Base-by-base conservation (phyloP, 768 basidiomycete genomes). In the Flagelloscypha sp. region DNA sequence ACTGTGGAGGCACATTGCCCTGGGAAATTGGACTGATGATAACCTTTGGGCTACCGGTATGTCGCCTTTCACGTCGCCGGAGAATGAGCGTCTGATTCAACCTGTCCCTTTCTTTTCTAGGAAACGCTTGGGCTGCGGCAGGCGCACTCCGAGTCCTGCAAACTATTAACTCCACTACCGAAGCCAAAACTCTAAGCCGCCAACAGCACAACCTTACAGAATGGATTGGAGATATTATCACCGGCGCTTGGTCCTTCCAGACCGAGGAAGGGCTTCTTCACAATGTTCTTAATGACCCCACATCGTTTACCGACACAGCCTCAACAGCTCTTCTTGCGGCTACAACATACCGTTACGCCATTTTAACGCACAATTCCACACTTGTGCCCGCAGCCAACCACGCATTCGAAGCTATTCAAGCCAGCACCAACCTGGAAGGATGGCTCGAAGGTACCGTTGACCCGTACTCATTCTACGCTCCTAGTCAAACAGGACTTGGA, bases 81-180 rank as follows among this genome's bases (percentile, higher is more conserved):
- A n/a, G n/a, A n/a, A n/a, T n/a, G n/a, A n/a, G n/a, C n/a, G n/a
- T 32, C 21, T 13, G 16, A n/a, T 7, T 3, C 12, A 6, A 13
- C 24, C 5, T 10, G 13, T 44, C 11, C 37, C 36, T 19, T 31
- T 8, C 7, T 37, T 7, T 25, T 7, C 30, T 28, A 71, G 72
- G 72, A 3, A 82, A 82, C 47, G 80, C 56, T 1, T 82, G 79
- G 80, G 79, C 76, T 0, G 76, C 77, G 3, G 70, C 70, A 1
- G 78, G 80, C 3, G 75, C 77, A 70, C 54, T 76, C 17, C 64
- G 76, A 6, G 77, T 80, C 2, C 53, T 73, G 7, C 59, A 65
- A 27, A 79, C 73, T 0, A 61, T 80, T 30, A 59, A 61, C 29
- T 61, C 66, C 32, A 68, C 74, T 0, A 49, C 52, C n/a, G 56